phyloP scores from a whole-genome alignment of 352 stramenopile species.

The Thalassiosira livingstoniorum region DNA sequence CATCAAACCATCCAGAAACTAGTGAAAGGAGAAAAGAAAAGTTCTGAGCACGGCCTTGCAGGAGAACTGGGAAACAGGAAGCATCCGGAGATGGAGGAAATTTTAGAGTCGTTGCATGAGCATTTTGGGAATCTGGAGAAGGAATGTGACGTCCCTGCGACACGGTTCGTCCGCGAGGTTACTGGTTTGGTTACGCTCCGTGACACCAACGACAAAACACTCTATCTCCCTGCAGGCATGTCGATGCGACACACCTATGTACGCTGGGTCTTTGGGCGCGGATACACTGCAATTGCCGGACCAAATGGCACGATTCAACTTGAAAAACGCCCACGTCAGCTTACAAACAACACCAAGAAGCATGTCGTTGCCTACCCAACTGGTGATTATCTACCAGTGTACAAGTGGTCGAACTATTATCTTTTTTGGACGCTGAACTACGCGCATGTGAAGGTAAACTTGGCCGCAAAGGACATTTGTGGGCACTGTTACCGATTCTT shows the following conservation, averaged over 20 bases:
- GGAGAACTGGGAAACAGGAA: too few species aligned
- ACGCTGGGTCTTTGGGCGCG: not conserved
- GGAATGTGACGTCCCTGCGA: not conserved
- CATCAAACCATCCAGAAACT: too few species aligned
- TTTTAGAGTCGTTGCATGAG: not conserved
- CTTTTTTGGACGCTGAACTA: too few species aligned
- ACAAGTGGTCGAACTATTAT: not conserved
- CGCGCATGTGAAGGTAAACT: too few species aligned
- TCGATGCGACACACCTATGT: not conserved
- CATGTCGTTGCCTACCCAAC: too few species aligned
- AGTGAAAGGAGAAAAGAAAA: too few species aligned
- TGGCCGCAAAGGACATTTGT: too few species aligned
- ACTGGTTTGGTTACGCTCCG: not conserved
- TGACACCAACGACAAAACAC: not conserved
- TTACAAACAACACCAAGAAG: not conserved
- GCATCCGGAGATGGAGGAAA: too few species aligned
- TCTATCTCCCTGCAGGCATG: not conserved
- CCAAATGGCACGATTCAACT: not conserved
- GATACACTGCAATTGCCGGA: not conserved
- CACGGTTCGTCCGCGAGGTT: not conserved
- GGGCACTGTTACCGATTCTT: too few species aligned
- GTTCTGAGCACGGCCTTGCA: too few species aligned
- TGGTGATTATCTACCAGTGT: constrained; percentile 6
- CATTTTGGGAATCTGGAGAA: not conserved
- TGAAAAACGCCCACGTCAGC: not conserved